Conservation (phyloP, 2,329 filamentous ascomycete species). For the Xylariaceae sp. region DNA sequence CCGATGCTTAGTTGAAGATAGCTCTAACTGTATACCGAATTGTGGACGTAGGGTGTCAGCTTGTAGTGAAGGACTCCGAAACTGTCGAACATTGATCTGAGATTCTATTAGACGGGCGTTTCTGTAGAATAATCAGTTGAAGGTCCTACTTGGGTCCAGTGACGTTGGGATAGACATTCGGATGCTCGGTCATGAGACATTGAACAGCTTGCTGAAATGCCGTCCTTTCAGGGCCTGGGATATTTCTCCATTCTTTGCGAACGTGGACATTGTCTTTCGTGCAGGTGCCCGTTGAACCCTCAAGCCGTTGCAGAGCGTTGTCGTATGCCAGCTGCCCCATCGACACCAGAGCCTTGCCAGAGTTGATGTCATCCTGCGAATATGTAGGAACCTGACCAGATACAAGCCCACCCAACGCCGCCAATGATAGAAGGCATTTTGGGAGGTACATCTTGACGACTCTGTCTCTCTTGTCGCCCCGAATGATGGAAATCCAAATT, state of each 20-base stretch:
- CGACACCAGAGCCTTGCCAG: slow-evolving; percentile 26
- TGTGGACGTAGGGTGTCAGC: slow-evolving; percentile 30
- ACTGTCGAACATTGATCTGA: slow-evolving; percentile 30
- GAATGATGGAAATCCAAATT: neutral
- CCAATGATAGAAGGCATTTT: slow-evolving; percentile 20
- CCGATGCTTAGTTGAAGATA: neutral
- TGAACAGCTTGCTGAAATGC: slow-evolving; percentile 28
- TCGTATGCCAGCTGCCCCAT: slow-evolving; percentile 26
- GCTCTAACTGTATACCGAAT: slow-evolving; percentile 24
- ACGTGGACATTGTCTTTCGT: slow-evolving; percentile 30
- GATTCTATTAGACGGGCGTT: neutral
- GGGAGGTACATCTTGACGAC: slow-evolving; percentile 20
- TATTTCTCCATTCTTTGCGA: slow-evolving; percentile 31
- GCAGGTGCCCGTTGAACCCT: slow-evolving; percentile 17
- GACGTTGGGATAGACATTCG: slow-evolving; percentile 27
- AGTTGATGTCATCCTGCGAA: slow-evolving; percentile 28
- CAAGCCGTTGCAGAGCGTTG: slow-evolving; percentile 25
- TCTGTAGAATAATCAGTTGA: too few species aligned
- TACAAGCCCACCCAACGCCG: slow-evolving; percentile 22
- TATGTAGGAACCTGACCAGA: slow-evolving; percentile 23
- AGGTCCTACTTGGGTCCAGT: slow-evolving; percentile 25
- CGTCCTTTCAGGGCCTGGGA: slow-evolving; percentile 26
- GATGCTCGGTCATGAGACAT: slow-evolving; percentile 26
- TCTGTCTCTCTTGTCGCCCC: neutral
- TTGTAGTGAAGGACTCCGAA: slow-evolving; percentile 30